These are phyloP conservation scores for Rehmannia glutinosa DNA, from an alignment of 257 asterid genomes.

Conservation along the genomic window DNA sequence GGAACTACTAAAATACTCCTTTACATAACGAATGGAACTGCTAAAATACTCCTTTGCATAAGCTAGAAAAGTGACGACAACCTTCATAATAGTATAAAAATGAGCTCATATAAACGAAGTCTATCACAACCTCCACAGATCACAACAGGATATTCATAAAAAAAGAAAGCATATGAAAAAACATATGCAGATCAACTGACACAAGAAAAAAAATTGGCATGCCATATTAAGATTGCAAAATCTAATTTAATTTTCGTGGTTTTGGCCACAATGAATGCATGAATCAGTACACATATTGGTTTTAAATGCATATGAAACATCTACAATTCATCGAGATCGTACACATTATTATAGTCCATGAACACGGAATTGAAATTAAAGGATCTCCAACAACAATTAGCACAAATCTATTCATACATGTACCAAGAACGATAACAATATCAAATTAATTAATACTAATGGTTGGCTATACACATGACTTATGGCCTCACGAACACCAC, in stretches of 20 bases:
- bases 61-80: neutral
- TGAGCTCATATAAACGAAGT: too few species aligned
- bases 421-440: neutral
- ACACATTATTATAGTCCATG: neutral
- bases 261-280: neutral
- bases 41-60: neutral
- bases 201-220: neutral
- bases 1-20: too few species aligned
- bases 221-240: neutral
- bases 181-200: conserved; percentile 4
- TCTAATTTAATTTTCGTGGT: neutral
- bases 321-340: neutral
- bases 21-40: too few species aligned
- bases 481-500: conserved; percentile 70
- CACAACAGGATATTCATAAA: too few species aligned
- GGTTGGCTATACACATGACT: conserved; percentile 13
- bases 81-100: too few species aligned
- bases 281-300: neutral
- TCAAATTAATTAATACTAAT: neutral
- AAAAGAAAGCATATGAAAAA: too few species aligned
- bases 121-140: too few species aligned
- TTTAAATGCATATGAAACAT: neutral
- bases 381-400: neutral
- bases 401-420: neutral
- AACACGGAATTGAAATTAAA: too few species aligned